Evolutionary conservation across 2,329 filamentous ascomycete genomes (phyloP).

Genomic region (Monosporascus ibericus): DNA sequence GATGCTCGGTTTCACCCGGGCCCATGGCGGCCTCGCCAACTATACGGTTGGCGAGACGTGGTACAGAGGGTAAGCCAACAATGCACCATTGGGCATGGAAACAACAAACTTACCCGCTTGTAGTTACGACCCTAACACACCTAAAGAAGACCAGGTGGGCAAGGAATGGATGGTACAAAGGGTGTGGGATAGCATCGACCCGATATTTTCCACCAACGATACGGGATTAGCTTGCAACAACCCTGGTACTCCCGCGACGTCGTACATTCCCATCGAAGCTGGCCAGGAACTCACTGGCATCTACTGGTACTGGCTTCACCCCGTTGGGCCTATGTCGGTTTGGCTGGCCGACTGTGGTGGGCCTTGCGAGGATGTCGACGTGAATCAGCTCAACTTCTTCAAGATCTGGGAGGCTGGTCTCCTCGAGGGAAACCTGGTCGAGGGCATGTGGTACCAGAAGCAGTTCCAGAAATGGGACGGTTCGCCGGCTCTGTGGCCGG

Average conservation of each 20-base stretch:
- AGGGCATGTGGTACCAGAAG: slow-evolving; percentile 33
- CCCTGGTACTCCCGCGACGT: slow-evolving; percentile 27
- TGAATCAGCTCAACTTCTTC: slow-evolving; percentile 29
- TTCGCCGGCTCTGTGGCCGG: slow-evolving; percentile 34
- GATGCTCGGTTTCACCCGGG: slow-evolving; percentile 11
- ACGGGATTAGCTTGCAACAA: slow-evolving; percentile 30
- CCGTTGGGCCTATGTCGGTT: slow-evolving; percentile 33
- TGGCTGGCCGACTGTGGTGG: slow-evolving; percentile 30
- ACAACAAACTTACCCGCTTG: background rate
- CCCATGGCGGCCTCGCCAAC: slow-evolving; percentile 33
- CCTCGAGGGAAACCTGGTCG: slow-evolving; percentile 25
- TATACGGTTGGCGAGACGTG: slow-evolving; percentile 35
- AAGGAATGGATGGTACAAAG: slow-evolving; percentile 33
- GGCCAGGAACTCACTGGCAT: slow-evolving; percentile 32
- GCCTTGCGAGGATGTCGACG: slow-evolving; percentile 24
- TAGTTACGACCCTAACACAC: slow-evolving; percentile 29
- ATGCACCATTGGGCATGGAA: background rate
- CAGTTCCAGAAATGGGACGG: slow-evolving; percentile 33
- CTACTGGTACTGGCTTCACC: slow-evolving; percentile 37
- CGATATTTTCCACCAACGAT: slow-evolving; percentile 28
- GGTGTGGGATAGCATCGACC: slow-evolving; percentile 31
- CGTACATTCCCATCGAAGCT: slow-evolving; percentile 30
- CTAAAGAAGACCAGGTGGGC: slow-evolving; percentile 25
- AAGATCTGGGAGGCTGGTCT: slow-evolving; percentile 35
- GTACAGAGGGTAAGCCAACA: slow-evolving; percentile 31